phyloP scores from a whole-genome alignment of 768 basidiomycete genomes.

The Tricholoma terreum region DNA sequence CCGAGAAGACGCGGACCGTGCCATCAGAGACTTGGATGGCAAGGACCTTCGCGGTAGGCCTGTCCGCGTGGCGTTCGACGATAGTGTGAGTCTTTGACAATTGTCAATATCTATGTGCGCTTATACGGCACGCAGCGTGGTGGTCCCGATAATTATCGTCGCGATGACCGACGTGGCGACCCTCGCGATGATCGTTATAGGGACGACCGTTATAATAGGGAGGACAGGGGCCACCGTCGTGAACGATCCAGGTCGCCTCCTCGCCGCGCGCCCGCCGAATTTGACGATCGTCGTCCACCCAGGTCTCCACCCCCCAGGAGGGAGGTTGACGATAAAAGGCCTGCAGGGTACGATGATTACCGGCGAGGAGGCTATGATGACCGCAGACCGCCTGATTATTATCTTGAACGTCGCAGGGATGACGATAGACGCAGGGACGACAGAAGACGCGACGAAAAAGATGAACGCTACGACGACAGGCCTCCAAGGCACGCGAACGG shows the following conservation, averaged over 20 bases:
- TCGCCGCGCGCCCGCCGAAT: constrained; percentile 54
- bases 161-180: constrained; percentile 68
- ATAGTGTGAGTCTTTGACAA: constrained; percentile 43
- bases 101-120: not conserved
- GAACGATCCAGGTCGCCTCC: constrained; percentile 83
- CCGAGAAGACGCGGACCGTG: constrained; percentile 88
- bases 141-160: constrained; percentile 71
- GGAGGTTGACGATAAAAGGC: constrained; percentile 81
- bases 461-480: constrained; percentile 78
- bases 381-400: constrained; percentile 79
- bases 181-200: constrained; percentile 55
- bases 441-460: constrained; percentile 80
- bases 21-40: constrained; percentile 83
- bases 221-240: constrained; percentile 58
- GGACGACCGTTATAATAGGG: constrained; percentile 52
- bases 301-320: constrained; percentile 80
- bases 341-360: constrained; percentile 91
- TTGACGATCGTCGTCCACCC: constrained; percentile 68
- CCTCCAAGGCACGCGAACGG: constrained; percentile 70
- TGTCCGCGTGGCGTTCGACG: constrained; percentile 68
- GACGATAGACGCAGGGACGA: constrained; percentile 73
- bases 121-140: constrained; percentile 43
- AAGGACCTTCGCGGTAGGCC: constrained; percentile 83
- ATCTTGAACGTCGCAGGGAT: constrained; percentile 88
- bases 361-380: constrained; percentile 83